Evolutionary conservation across 2,329 filamentous ascomycete genomes (phyloP).

Genomic region (Xylaria digitata): DNA sequence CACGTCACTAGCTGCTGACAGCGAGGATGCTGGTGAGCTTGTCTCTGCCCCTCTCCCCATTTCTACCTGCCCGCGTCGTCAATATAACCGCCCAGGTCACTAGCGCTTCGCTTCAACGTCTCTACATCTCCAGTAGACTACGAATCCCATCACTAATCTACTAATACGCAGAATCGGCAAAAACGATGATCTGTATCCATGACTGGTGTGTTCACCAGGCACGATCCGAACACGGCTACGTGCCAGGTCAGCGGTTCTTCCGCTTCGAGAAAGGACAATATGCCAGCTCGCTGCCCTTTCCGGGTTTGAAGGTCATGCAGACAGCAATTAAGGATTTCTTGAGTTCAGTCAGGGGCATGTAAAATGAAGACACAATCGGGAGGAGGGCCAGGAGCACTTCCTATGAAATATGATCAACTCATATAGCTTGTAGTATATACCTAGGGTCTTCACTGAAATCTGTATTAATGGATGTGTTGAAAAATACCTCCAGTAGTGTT

Average conservation of each 20-base stretch:
- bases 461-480: no score
- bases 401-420: no score
- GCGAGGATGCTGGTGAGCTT: conserved; percentile 32
- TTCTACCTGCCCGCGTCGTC: no score
- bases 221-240: conserved; percentile 22
- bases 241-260: conserved; percentile 36
- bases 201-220: conserved; percentile 39
- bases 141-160: no score
- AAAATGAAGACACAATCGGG: neutral
- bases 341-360: conserved; percentile 24
- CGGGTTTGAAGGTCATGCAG: conserved; percentile 33
- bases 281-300: conserved; percentile 34
- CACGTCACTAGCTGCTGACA: conserved; percentile 27
- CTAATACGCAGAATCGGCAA: conserved; percentile 26
- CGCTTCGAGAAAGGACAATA: conserved; percentile 38
- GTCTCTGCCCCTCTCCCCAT: neutral
- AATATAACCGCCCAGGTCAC: no score
- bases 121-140: no score
- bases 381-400: no score
- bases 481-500: no score
- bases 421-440: no score
- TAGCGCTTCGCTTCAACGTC: no score
- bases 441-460: no score
- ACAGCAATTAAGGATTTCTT: conserved; percentile 27
- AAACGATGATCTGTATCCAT: conserved; percentile 37